These are phyloP conservation scores for Pestalotiopsis sp. DNA, from an alignment of 2,329 filamentous ascomycete genomes.

Conservation along the genomic window DNA sequence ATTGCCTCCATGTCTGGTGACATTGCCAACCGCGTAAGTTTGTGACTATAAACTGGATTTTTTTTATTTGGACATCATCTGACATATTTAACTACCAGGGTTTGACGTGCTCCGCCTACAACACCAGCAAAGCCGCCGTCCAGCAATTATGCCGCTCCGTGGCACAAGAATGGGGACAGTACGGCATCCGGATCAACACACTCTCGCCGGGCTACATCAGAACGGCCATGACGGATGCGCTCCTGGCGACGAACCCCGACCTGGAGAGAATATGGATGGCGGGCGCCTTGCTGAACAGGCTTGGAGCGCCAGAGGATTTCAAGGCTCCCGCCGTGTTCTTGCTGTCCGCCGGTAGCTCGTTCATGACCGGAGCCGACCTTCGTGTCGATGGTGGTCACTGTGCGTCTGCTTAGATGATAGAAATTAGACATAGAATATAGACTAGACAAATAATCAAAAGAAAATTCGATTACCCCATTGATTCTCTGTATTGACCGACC, in stretches of 20 bases:
- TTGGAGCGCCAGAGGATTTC: constrained; percentile 60
- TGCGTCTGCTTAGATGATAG: constrained; percentile 31
- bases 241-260: constrained; percentile 48
- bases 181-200: constrained; percentile 68
- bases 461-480: not conserved
- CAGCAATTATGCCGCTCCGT: constrained; percentile 62
- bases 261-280: constrained; percentile 56
- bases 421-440: not conserved
- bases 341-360: constrained; percentile 57
- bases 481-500: too few relatives aligned
- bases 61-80: not conserved
- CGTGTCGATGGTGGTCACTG: constrained; percentile 61
- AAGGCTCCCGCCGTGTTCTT: constrained; percentile 60
- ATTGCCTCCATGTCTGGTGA: constrained; percentile 53
- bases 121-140: constrained; percentile 64
- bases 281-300: constrained; percentile 53
- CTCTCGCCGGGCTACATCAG: constrained; percentile 62
- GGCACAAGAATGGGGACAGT: constrained; percentile 63
- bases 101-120: constrained; percentile 65
- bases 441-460: not conserved
- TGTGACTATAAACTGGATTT: not conserved
- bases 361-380: constrained; percentile 61
- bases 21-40: constrained; percentile 44
- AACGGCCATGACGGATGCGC: constrained; percentile 49
- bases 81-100: constrained; percentile 34